Base-by-base conservation (phyloP, 208 protist genomes). In the Leishmania guyanensis region DNA sequence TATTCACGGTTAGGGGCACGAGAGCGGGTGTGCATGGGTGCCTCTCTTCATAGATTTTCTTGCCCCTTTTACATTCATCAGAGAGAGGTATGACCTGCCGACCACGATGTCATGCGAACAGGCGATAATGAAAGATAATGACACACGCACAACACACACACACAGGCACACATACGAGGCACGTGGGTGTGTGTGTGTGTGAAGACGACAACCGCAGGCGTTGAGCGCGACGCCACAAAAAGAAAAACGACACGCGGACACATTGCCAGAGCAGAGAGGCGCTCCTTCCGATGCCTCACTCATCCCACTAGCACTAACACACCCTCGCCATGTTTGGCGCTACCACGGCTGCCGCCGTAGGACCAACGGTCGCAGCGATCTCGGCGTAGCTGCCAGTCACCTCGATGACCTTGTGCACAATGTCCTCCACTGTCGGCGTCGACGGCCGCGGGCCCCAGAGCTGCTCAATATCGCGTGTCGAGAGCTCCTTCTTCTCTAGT, bases 401-500 rank as follows among this genome's bases (percentile, higher is more conserved):
- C 43, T 81, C 60, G 14, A 70, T 33, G n/a, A 78, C 80, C 66
- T 86, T 75, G 12, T 66, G 81, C 60, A 93, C 82, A 33, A 97
- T 76, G 72, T 93, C 80, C 74, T 88, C 88, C 46, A 88, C 84
- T 2, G 86, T 97, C 48, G 93, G 93, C 77, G 75, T 80, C n/a
- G 60, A 70, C n/a, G 93, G 93, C 26, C 94, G 88, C 50, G 89
- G 81, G 53, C 95, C 95, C 88, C 91, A 94, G 56, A 98, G 77
- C 50, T 75, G 77, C 79, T 93, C 89, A 33, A 98, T 86, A n/a
- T 96, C 92, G 12, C 54, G 83, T n/a, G 86, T 92, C 50, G 78
- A 80, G 36, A 98, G 75, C 84, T 98, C 95, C 79, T 94, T 95
- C 86, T 94, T 95, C 77, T 97, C 86, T 46, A 96, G 6, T 33